phyloP scores from a whole-genome alignment of 2,329 filamentous ascomycete species.

The Botryotinia globosa region DNA sequence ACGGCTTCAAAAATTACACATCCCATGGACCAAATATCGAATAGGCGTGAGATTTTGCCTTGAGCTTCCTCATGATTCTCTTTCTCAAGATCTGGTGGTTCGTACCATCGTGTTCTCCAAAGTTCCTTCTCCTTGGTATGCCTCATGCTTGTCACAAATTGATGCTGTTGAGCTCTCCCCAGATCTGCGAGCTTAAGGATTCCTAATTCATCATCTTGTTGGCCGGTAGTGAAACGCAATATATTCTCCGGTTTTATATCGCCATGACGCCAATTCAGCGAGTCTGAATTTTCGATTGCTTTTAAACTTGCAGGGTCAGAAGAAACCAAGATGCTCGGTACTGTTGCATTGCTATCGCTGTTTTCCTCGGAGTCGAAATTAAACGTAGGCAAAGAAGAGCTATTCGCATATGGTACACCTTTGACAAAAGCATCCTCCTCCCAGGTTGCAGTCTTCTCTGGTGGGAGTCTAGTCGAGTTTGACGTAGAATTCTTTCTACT shows the following conservation, averaged over 20 bases:
- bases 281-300: neutral
- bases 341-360: too few species aligned
- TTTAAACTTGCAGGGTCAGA: neutral
- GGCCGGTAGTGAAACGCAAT: neutral
- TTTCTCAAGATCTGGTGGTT: neutral
- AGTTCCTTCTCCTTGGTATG: neutral
- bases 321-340: neutral
- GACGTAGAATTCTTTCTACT: neutral
- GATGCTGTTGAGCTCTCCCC: slow-evolving; percentile 10
- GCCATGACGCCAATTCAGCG: neutral
- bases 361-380: neutral
- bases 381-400: neutral
- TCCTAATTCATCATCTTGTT: neutral
- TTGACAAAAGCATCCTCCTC: neutral
- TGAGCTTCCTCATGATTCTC: neutral
- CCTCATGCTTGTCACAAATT: neutral
- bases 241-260: slow-evolving; percentile 1
- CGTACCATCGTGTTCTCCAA: slow-evolving; percentile 8
- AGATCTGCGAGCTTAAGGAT: slow-evolving; percentile 6
- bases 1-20: slow-evolving; percentile 10
- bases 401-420: neutral
- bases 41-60: slow-evolving; percentile 2
- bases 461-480: neutral
- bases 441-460: neutral
- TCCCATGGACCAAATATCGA: slow-evolving; percentile 7